Percentiles rank a stretch among this genome's conserved stretches.
Evolutionary conservation across 2,329 filamentous ascomycete genomes (phyloP).

Genomic region (Tolypocladium ophioglossoides): DNA sequence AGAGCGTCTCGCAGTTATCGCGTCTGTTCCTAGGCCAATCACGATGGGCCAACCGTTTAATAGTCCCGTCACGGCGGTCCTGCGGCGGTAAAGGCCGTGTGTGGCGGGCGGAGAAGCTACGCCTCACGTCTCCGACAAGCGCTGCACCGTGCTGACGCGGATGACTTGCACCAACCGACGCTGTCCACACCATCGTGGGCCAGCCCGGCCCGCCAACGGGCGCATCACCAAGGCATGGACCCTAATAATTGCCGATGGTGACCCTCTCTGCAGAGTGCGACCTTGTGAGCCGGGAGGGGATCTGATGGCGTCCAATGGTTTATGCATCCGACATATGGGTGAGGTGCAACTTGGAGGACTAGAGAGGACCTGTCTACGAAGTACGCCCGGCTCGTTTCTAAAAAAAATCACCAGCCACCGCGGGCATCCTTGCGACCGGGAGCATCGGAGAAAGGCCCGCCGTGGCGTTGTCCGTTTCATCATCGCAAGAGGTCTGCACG

Average conservation of each 20-base stretch:
- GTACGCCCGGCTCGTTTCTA: not conserved
- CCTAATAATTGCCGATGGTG: not conserved
- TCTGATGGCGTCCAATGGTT: not conserved
- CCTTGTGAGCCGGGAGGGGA: no score
- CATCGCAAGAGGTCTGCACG: not conserved
- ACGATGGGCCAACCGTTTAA: not conserved
- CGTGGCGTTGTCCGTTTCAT: not conserved
- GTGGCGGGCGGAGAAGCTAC: not conserved
- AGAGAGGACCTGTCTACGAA: not conserved
- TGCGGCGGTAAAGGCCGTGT: not conserved
- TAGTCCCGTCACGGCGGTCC: not conserved
- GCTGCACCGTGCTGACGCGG: conserved; percentile 1
- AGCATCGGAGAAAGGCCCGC: not conserved
- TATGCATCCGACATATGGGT: not conserved
- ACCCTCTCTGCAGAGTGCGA: not conserved
- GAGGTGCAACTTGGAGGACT: not conserved
- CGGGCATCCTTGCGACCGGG: not conserved
- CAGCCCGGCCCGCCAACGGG: not conserved
- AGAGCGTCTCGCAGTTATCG: not conserved
- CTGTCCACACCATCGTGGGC: not conserved
- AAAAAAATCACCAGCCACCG: not conserved
- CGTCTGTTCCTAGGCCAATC: not conserved
- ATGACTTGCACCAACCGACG: not conserved
- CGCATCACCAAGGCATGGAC: not conserved
- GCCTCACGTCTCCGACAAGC: not conserved